These are phyloP conservation scores for Amaranthus cruentus DNA, from an alignment of 148 eudicot genomes.

Conservation along the genomic window DNA sequence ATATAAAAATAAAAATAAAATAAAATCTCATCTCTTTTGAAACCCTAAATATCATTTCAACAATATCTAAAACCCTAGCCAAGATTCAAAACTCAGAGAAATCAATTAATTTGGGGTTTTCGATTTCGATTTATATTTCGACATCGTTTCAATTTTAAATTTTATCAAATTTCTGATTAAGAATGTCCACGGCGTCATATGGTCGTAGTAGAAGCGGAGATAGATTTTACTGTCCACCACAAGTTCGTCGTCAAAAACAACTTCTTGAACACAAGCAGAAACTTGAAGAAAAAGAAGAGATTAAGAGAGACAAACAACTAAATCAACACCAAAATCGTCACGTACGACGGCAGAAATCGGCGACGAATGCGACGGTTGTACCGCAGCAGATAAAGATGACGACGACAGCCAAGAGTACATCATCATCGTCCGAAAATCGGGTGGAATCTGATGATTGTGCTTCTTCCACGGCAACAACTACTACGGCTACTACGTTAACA, in stretches of 20 bases:
- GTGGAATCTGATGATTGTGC: constrained; percentile 38
- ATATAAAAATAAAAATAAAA: background rate
- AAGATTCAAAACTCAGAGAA: background rate
- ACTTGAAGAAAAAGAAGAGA: constrained; percentile 12
- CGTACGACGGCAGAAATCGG: constrained; percentile 17
- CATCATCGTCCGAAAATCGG: constrained; percentile 26
- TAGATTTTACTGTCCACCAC: constrained; percentile 70
- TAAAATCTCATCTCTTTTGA: background rate
- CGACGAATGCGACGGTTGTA: constrained; percentile 3
- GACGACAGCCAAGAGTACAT: background rate
- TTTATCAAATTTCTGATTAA: background rate
- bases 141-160: background rate
- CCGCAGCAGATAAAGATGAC: background rate
- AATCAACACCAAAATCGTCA: background rate
- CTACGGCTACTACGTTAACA: constrained; percentile 15
- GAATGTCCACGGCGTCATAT: constrained; percentile 37
- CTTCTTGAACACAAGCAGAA: constrained; percentile 35
- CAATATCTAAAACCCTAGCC: constrained; percentile 21
- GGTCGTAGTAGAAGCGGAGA: constrained; percentile 54
- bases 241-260: constrained; percentile 51
- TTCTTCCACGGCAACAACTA: constrained; percentile 22
- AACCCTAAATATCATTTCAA: constrained; percentile 12
- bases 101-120: background rate
- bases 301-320: constrained; percentile 13
- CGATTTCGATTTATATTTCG: background rate